A percentile compares a stretch with the other conserved stretches of the same genome.
These are phyloP conservation scores for Porcisia deanei DNA, from an alignment of 208 protist species.

Conservation along the genomic window DNA sequence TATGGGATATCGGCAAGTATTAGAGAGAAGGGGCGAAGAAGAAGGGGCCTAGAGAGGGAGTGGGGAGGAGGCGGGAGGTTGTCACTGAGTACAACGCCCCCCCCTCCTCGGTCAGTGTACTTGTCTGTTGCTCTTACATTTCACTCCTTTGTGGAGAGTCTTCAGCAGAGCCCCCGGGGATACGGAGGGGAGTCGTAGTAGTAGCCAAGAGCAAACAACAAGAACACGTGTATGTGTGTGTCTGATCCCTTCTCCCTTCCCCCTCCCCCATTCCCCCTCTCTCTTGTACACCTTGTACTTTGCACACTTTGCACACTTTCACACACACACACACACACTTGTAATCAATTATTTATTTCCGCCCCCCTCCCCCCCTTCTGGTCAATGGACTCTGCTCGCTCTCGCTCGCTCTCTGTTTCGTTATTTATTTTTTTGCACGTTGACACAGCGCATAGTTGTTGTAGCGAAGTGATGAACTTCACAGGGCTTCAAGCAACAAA, in stretches of 20 bases:
- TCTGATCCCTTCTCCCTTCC: neutral
- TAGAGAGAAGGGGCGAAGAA: conserved; percentile 11
- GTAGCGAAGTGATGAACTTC: neutral
- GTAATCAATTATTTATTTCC: neutral
- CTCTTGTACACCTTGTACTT: neutral
- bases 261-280: neutral
- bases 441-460: too few relatives aligned
- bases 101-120: neutral
- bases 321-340: neutral
- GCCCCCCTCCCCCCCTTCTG: neutral
- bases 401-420: neutral
- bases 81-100: neutral
- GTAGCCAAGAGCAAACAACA: too few relatives aligned
- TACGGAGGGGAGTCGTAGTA: too few relatives aligned
- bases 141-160: neutral
- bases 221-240: neutral
- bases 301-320: too few relatives aligned
- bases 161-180: too few relatives aligned
- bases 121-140: conserved; percentile 7
- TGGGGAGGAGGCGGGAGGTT: neutral
- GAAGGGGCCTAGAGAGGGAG: neutral
- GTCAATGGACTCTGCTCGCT: neutral
- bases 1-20: conserved; percentile 60
- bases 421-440: neutral
- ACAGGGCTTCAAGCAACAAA: neutral